Evolutionary conservation across 1,139 yeast species (phyloP), one percentile per base, ranked within the genome.

Genomic region (Wickerhamomyces sp.): DNA sequence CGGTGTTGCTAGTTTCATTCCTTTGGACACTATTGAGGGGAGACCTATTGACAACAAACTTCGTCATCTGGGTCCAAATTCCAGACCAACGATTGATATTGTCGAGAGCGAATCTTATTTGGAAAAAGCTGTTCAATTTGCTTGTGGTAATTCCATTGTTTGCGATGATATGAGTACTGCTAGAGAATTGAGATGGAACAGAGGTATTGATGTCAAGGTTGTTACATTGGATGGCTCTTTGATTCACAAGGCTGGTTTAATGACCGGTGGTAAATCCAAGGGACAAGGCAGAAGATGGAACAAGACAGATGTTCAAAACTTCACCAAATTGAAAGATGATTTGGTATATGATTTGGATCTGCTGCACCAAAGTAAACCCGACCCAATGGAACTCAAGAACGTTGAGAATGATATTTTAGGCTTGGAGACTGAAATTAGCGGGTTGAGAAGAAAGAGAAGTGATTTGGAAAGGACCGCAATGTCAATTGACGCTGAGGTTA

Each of bases 1-100:
- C 11, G 96, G 97, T 31, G 72, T 75, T 12, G 89, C 91, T 1
- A 78, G 95, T 1, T 89, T 91, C 49, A 83, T 91, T 42, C 98
- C 98, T 0, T 63, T 91, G 36, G 95, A 88, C 51, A 72, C 89
- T 1, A 77, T 91, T 25, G 81, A 75, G n/a, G 67, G 73, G 4
- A 64, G 67, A 21, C 74, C 81, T 26, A 67, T 83, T 31, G 77
- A 75, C 44, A 54, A 64, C 6, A 68, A 70, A 30, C 62, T 81
- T 30, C 67, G 94, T 47, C 71, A 76, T 10, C 50, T 82, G 30
- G 75, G 77, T 40, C 62, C 64, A 9, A 61, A 64, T 18, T 82
- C 78, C 2, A 68, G 76, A 35, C 85, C 91, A 28, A 75, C 81
- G 1, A 58, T 79, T 35, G 97, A 91, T 57, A 72, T 86, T 16